These are phyloP conservation scores for Carex kokanica DNA, from an alignment of 176 grass and related monocot genomes.

Conservation along the genomic window DNA sequence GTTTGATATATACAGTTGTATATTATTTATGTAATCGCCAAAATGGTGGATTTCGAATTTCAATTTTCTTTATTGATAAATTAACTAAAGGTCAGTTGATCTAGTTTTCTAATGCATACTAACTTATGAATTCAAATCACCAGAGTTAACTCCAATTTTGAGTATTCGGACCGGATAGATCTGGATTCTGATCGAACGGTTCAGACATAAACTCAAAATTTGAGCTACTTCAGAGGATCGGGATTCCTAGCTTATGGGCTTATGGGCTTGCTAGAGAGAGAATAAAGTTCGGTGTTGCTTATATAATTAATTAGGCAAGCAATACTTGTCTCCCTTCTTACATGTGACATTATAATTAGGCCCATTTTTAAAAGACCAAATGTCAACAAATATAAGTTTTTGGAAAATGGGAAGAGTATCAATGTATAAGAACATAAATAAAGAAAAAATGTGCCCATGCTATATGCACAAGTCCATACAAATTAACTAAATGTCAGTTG, in stretches of 20 bases:
- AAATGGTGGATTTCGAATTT: slow-evolving; percentile 17
- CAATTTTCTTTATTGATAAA: background rate
- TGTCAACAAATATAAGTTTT: background rate
- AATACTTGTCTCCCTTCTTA: background rate
- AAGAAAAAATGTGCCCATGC: too few relatives aligned
- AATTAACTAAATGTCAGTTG: background rate
- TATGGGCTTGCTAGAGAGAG: background rate
- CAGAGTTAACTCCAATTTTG: too few relatives aligned
- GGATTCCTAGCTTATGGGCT: background rate
- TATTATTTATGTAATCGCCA: background rate
- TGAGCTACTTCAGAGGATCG: too few relatives aligned
- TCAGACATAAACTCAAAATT: too few relatives aligned
- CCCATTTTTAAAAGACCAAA: background rate
- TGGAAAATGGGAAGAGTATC: background rate
- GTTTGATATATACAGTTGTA: background rate
- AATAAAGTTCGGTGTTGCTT: background rate
- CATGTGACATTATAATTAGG: background rate
- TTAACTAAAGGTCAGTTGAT: slow-evolving; percentile 26
- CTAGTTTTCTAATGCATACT: slow-evolving; percentile 11
- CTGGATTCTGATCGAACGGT: too few relatives aligned
- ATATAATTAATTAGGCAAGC: background rate
- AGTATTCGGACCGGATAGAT: too few relatives aligned
- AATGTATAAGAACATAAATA: background rate
- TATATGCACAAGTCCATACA: too few relatives aligned
- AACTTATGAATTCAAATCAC: too few relatives aligned